phyloP scores from a whole-genome alignment of 345 rosid species.

The Arabis hirsuta region DNA sequence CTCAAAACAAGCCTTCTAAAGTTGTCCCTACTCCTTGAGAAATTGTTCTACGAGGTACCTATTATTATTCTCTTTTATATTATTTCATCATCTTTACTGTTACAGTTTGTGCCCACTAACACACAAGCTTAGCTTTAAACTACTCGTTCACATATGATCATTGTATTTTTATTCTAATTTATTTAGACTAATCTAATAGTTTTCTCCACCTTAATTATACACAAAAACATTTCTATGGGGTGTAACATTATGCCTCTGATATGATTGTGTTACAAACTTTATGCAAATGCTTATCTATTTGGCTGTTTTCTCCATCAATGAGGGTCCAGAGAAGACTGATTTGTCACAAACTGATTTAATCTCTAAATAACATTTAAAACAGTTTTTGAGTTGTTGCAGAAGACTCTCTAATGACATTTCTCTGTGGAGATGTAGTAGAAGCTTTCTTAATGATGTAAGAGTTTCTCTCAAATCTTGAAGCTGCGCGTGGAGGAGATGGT shows the following conservation, averaged over 20 bases:
- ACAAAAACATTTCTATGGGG: conserved; percentile 43
- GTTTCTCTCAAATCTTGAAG: conserved; percentile 37
- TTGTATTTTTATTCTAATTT: conserved; percentile 11
- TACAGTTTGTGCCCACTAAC: conserved; percentile 38
- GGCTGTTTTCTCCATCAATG: conserved; percentile 9
- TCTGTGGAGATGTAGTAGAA: conserved; percentile 32
- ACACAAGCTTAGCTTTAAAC: conserved; percentile 39
- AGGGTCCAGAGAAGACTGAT: conserved; percentile 29
- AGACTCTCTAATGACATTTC: conserved; percentile 36
- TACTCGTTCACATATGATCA: conserved; percentile 36
- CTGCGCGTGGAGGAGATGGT: conserved; percentile 39
- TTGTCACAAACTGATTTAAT: conserved; percentile 35
- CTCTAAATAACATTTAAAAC: conserved; percentile 24
- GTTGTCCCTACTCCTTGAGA: conserved; percentile 32
- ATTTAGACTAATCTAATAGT: conserved; percentile 27
- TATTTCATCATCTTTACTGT: conserved; percentile 32
- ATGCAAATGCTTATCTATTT: conserved; percentile 35
- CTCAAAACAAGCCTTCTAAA: conserved; percentile 31
- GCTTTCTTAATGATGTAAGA: conserved; percentile 36
- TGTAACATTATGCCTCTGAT: conserved; percentile 38
- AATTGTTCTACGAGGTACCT: conserved; percentile 44
- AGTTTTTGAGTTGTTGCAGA: conserved; percentile 32
- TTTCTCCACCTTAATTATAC: conserved; percentile 25
- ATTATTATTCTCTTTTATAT: conserved; percentile 31
- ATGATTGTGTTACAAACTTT: conserved; percentile 46